Conservation (phyloP, 305 asterid species). For the Solanum hybrid region DNA sequence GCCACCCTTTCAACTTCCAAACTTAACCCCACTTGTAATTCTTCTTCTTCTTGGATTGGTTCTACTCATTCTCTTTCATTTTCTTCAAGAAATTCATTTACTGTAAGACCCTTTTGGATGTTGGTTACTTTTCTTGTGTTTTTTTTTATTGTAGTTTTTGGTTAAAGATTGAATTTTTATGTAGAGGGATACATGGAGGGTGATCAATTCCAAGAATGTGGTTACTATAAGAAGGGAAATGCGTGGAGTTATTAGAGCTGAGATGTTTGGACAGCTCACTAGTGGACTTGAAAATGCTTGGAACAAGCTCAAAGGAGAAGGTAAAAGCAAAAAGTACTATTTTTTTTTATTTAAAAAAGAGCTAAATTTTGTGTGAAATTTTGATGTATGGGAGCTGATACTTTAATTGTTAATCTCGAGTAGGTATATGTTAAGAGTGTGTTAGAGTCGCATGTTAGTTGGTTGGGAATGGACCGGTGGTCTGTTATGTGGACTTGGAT, state of each 20-base stretch:
- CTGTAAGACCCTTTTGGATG: conserved; percentile 23
- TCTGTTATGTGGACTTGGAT: neutral
- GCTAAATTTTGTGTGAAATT: neutral
- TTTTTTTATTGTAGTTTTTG: neutral
- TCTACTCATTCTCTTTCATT: conserved; percentile 44
- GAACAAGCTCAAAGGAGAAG: conserved; percentile 99
- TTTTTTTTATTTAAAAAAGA: neutral
- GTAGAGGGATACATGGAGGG: conserved; percentile 67
- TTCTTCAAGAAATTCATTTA: conserved; percentile 45
- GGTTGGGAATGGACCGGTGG: neutral
- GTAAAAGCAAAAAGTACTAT: conserved; percentile 12
- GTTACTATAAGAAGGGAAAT: conserved; percentile 28
- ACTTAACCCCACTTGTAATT: conserved; percentile 2
- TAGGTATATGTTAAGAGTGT: neutral
- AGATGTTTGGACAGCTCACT: conserved; percentile 93
- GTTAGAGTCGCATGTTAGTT: neutral
- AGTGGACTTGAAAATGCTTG: conserved; percentile 87
- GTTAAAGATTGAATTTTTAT: neutral
- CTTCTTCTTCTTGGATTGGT: conserved; percentile 33
- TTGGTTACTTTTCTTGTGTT: neutral
- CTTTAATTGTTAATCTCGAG: neutral
- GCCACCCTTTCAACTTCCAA: conserved; percentile 16
- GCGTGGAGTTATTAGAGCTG: conserved; percentile 56
- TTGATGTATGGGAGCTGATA: neutral
- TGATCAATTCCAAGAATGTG: conserved; percentile 30